Evolutionary conservation across 192 early-diverging fungal species (phyloP).

Genomic region (Obelidium mucronatum): DNA sequence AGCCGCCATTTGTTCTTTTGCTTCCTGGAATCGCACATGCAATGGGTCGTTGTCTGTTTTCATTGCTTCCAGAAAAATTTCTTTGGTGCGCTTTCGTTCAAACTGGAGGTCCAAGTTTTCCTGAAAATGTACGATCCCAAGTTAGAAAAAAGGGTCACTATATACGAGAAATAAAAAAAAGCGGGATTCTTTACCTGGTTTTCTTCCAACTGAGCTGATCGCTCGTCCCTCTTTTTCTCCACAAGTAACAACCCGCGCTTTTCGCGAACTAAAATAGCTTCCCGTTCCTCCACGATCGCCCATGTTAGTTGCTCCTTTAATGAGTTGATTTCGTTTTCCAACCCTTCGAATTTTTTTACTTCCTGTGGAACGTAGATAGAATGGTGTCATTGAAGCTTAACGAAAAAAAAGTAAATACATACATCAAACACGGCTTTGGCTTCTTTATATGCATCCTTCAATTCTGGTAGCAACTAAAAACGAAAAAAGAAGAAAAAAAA

Average conservation of each 20-base stretch:
- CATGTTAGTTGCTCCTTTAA: constrained; percentile 80
- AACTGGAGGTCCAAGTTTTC: not conserved
- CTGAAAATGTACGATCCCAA: no score
- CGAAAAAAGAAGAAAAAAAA: no score
- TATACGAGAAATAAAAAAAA: no score
- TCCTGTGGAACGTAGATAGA: no score
- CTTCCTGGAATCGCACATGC: constrained; percentile 1
- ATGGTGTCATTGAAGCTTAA: constrained; percentile 70
- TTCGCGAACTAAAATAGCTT: constrained; percentile 22
- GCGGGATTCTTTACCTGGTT: no score
- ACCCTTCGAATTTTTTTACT: constrained; percentile 37
- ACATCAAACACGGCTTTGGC: constrained; percentile 72
- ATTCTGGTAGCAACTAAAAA: constrained; percentile 75
- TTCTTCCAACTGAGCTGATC: no score
- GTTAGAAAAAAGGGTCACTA: no score
- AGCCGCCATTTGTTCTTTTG: not conserved
- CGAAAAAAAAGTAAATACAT: no score
- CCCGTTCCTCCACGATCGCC: constrained; percentile 71
- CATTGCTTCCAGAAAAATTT: not conserved
- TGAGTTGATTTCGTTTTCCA: constrained; percentile 40
- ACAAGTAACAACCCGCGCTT: not conserved
- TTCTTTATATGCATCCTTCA: constrained; percentile 70
- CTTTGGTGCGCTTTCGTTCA: constrained; percentile 4
- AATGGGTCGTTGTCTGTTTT: constrained; percentile 21
- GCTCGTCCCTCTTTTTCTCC: not conserved